Percentiles rank a stretch among this genome's conserved stretches.
Evolutionary conservation across 805 yeast species (phyloP).

Genomic region (Myxozyma neotropica): DNA sequence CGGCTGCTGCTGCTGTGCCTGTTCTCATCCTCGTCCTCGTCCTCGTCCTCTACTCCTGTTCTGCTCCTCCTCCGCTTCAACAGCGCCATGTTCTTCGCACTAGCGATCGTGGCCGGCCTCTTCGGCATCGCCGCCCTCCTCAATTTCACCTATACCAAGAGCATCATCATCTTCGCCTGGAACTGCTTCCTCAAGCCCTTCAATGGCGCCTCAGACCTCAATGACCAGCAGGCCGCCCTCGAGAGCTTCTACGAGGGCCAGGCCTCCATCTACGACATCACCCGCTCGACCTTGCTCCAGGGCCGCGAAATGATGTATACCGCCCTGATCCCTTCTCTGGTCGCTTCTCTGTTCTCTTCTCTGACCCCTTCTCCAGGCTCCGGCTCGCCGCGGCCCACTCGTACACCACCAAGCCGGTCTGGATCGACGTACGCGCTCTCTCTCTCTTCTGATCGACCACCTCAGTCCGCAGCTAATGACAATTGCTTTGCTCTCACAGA

Average conservation of each 20-base stretch:
- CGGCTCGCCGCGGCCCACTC: slow-evolving; percentile 21
- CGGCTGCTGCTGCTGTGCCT: not conserved
- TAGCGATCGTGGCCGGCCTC: slow-evolving; percentile 17
- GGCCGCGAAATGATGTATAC: slow-evolving; percentile 68
- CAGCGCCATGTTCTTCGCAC: slow-evolving; percentile 8
- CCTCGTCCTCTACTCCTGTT: not conserved
- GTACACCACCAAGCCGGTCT: slow-evolving; percentile 50
- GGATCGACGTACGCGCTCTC: slow-evolving; percentile 67
- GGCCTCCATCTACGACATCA: slow-evolving; percentile 74
- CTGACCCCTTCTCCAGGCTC: slow-evolving; percentile 9
- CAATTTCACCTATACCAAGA: slow-evolving; percentile 16
- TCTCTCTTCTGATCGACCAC: too few relatives aligned
- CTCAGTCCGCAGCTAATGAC: not conserved
- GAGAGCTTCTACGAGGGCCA: slow-evolving; percentile 76
- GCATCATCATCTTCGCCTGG: slow-evolving; percentile 45
- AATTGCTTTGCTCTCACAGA: slow-evolving; percentile 30
- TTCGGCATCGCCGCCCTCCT: slow-evolving; percentile 18
- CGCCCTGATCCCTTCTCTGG: slow-evolving; percentile 37
- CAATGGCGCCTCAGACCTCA: slow-evolving; percentile 41
- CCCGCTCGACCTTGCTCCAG: slow-evolving; percentile 65
- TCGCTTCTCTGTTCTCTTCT: not conserved
- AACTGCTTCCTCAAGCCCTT: slow-evolving; percentile 66
- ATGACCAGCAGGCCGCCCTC: slow-evolving; percentile 59
- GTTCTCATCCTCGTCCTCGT: not conserved
- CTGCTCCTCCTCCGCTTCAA: slow-evolving; percentile 2